Base-by-base conservation (phyloP, 768 basidiomycete genomes). In the Panaeolus cyanescens region DNA sequence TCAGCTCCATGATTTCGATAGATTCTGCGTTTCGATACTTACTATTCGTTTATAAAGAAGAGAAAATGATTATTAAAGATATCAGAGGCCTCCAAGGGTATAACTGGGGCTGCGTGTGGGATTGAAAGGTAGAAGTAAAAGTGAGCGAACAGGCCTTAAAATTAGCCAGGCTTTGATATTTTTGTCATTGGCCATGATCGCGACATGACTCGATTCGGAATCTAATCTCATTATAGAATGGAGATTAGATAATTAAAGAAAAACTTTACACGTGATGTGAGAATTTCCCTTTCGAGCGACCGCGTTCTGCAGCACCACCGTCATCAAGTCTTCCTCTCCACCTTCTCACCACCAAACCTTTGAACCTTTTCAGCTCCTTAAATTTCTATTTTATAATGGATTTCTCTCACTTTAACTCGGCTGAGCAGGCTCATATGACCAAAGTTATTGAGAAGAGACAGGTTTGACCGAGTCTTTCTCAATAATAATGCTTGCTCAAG, bases 391-490 rank as follows among this genome's bases (percentile, higher is more conserved):
- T 61, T 45, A 66, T 59, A 67, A 96, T 96, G 95, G 95, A 97
- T 76, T 93, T 97, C 73, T 95, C 94, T 66, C 82, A 85, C 65
- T 88, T 98, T 78, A 96, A 90, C 76, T 72, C 86, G 28, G 86
- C 94, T 64, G 96, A 98, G 75, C 94, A 96, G 81, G 93, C 93
- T n/a, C 93, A 95, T 74, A 94, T 99, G 89, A 92, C 86, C 61
- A 91, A 88, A 71, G 77, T 95, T 71, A 95, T 99, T 58, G 96
- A 99, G 80, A 95, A 93, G 81, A 95, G 93, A 82, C 96, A 99
- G 89, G 96, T 91, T 62, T 59, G 80, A 62, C n/a, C 20, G 22
- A 22, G 6, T 28, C 32, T 32, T 57, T 15, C 42, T 42, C 32
- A 53, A 42, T 28, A 19, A 50, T 34, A 58, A 25, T 40, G 13